Conservation (phyloP, 805 yeast species). For the Starmerella floris region DNA sequence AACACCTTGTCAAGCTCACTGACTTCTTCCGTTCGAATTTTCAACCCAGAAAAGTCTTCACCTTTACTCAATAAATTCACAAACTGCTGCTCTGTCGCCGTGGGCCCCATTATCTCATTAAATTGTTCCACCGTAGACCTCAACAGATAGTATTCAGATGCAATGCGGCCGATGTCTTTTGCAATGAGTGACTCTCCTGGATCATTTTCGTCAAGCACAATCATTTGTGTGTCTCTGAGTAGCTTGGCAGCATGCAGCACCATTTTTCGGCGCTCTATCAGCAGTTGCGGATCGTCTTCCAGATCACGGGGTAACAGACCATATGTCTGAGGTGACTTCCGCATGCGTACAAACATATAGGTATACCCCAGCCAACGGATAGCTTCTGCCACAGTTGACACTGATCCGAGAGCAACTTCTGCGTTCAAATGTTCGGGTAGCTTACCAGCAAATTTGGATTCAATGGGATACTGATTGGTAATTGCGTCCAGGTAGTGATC, state of each 20-base stretch:
- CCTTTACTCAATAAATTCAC: slow-evolving; percentile 81
- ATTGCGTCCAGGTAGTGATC: slow-evolving; percentile 81
- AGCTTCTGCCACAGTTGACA: slow-evolving; percentile 87
- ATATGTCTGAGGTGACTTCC: slow-evolving; percentile 81
- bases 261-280: slow-evolving; percentile 61
- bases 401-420: slow-evolving; percentile 89
- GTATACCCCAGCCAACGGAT: slow-evolving; percentile 98
- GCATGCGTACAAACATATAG: slow-evolving; percentile 85
- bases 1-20: slow-evolving; percentile 51
- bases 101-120: slow-evolving; percentile 68
- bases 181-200: slow-evolving; percentile 58
- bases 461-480: slow-evolving; percentile 93
- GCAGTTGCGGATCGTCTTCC: slow-evolving; percentile 66
- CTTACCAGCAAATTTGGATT: slow-evolving; percentile 63
- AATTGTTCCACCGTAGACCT: slow-evolving; percentile 80
- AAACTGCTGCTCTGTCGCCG: slow-evolving; percentile 85
- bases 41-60: slow-evolving; percentile 82
- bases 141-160: slow-evolving; percentile 82
- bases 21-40: slow-evolving; percentile 76
- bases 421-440: slow-evolving; percentile 90
- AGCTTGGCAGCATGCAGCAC: slow-evolving; percentile 66
- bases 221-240: slow-evolving; percentile 82
- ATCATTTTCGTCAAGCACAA: slow-evolving; percentile 66
- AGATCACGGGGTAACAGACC: slow-evolving; percentile 83
- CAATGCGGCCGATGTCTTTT: slow-evolving; percentile 85